These are phyloP conservation scores for Vitis hybrid DNA, from an alignment of 177 flowering plant genomes.

Conservation along the genomic window DNA sequence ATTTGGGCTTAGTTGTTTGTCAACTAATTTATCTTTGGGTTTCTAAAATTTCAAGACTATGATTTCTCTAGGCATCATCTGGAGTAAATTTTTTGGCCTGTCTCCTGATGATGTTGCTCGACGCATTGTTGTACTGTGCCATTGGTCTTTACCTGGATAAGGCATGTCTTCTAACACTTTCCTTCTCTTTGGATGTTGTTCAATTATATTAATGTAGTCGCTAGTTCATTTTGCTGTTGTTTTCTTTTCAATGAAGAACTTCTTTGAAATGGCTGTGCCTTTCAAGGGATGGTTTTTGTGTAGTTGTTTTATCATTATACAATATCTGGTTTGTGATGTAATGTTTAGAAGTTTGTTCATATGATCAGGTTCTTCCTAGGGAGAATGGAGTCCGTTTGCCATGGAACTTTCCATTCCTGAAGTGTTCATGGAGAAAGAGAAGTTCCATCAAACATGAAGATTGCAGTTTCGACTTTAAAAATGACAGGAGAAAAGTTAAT, in stretches of 20 bases:
- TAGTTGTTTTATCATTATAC: too few relatives aligned
- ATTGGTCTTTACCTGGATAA: conserved; percentile 85
- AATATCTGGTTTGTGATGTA: too few relatives aligned
- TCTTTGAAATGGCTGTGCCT: too few relatives aligned
- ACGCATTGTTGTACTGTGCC: conserved; percentile 67
- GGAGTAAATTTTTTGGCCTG: conserved; percentile 91
- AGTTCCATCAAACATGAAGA: conserved; percentile 15
- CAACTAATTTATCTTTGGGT: neutral
- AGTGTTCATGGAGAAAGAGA: conserved; percentile 45
- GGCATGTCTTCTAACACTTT: conserved; percentile 41
- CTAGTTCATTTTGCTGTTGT: neutral
- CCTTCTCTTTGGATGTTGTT: neutral
- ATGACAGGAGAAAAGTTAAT: conserved; percentile 12
- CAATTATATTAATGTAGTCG: neutral
- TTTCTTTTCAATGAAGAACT: too few relatives aligned
- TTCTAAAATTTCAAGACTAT: conserved; percentile 2
- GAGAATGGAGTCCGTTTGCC: conserved; percentile 64
- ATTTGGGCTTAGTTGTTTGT: neutral
- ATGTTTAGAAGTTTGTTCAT: conserved; percentile 4
- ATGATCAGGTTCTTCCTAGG: conserved; percentile 66
- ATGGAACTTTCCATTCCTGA: conserved; percentile 61
- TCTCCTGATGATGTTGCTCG: conserved; percentile 88
- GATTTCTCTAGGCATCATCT: conserved; percentile 69
- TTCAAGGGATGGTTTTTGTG: too few relatives aligned
- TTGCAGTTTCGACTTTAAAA: conserved; percentile 25